Evolutionary conservation across 1,139 yeast genomes (phyloP), one percentile per base, ranked within the genome.

Genomic region (Torulaspora pretoriensis): DNA sequence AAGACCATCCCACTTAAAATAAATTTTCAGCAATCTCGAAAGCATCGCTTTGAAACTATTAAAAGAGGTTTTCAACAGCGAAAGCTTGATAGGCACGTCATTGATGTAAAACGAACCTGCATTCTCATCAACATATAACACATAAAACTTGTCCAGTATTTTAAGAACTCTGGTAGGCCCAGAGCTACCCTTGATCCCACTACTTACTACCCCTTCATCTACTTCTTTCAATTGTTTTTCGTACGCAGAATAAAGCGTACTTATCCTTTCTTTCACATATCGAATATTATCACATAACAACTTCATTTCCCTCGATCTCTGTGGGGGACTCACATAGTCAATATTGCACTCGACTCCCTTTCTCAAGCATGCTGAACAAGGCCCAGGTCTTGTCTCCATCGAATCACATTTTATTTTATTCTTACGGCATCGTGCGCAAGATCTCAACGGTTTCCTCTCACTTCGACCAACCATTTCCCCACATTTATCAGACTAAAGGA

Each of bases 351-450:
- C 63, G 13, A 74, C 56, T 22, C 75, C 75, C 48, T 73, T 72
- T 58, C 75, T 77, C 10, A 68, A 53, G 60, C 88, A 81, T 24
- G 77, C 73, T 3, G 81, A 62, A 57, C 88, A 81, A 0, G 84
- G 77, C 24, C 64, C 57, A 2, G 87, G 86, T 35, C 70, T 64
- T 19, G 77, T 73, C 16, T 59, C 55, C 7, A 63, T 55, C 9
- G 83, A 83, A 57, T 81, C 82, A 63, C 87, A 81, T 53, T 74
- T 77, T 19, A 81, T 80, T 61, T 81, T 81, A 54, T 80, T 83
- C 55, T 75, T 76, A 36, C 87, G 70, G 60, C 88, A 81, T 35
- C 83, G 65, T 3, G 74, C 69, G 59, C 88, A 81, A 9, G 84
- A 75, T 53, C 79, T 78, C 47, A 81, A 67, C n/a, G 68, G 67